Evolutionary conservation across 208 protist genomes (phyloP).

Genomic region (Trypanosoma cruzi): DNA sequence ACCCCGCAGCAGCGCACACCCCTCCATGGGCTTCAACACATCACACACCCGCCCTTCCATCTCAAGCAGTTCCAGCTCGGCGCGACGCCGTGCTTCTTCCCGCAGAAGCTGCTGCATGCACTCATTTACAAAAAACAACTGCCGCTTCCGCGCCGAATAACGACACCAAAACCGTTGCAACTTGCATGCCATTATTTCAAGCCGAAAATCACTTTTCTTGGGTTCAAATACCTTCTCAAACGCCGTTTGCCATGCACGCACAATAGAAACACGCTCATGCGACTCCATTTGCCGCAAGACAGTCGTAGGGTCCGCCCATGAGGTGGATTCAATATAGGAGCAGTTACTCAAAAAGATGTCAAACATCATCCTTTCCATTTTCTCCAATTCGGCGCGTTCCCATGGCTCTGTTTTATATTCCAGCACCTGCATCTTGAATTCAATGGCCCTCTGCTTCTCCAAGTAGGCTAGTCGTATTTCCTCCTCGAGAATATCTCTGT

Average conservation of each 20-base stretch:
- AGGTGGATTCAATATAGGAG: neutral
- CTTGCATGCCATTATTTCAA: conserved; percentile 25
- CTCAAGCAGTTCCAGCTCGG: conserved; percentile 29
- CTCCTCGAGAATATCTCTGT: conserved; percentile 13
- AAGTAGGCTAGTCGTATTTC: conserved; percentile 2
- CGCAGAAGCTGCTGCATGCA: conserved; percentile 25
- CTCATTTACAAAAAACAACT: neutral
- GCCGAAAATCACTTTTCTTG: conserved; percentile 22
- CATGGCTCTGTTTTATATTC: conserved; percentile 31
- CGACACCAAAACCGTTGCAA: conserved; percentile 27
- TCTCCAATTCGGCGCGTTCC: conserved; percentile 27
- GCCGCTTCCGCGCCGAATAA: neutral
- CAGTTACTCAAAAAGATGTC: conserved; percentile 27
- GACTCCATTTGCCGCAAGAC: conserved; percentile 49
- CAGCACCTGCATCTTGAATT: conserved; percentile 18
- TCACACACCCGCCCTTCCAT: conserved; percentile 18
- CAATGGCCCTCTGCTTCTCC: conserved; percentile 16
- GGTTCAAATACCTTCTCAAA: conserved; percentile 38
- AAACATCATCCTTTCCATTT: conserved; percentile 31
- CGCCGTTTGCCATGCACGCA: conserved; percentile 26
- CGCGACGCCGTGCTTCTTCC: conserved; percentile 18
- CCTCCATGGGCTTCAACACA: conserved; percentile 28
- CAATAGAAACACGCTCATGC: conserved; percentile 42
- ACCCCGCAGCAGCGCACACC: neutral
- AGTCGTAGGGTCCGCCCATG: conserved; percentile 30